Percentiles rank a stretch among this genome's conserved stretches.
Conservation (phyloP, 1,284 basidiomycete genomes). For the Xerocomus nothofagi region DNA sequence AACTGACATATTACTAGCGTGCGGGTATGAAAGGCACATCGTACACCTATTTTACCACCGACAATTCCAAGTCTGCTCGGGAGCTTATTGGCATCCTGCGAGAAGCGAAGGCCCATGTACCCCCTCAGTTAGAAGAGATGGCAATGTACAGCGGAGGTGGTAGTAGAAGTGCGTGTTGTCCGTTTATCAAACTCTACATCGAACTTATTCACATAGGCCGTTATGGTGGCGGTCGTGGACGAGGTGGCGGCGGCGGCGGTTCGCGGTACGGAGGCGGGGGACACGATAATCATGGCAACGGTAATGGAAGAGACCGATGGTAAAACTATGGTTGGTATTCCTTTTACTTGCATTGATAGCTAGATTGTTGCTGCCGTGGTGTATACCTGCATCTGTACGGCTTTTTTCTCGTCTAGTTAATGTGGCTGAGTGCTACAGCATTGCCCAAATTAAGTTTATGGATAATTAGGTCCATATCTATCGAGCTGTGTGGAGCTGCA, state of each 20-base stretch:
- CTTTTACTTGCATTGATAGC: conserved; percentile 13
- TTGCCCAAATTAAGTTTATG: no score
- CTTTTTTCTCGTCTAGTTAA: conserved; percentile 14
- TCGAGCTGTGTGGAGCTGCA: no score
- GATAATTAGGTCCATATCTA: no score
- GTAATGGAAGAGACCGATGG: conserved; percentile 28
- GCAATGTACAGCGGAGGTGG: conserved; percentile 80
- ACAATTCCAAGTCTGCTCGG: conserved; percentile 92
- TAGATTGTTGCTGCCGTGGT: conserved; percentile 26
- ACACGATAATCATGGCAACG: conserved; percentile 22
- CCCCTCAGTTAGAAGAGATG: conserved; percentile 94
- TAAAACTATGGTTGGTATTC: conserved; percentile 8
- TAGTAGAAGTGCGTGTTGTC: conserved; percentile 58
- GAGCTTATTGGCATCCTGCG: conserved; percentile 88
- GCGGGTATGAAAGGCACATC: conserved; percentile 89
- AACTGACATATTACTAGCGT: conserved; percentile 49
- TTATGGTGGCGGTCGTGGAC: conserved; percentile 53
- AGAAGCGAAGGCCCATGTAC: conserved; percentile 88
- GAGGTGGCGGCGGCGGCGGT: conserved; percentile 43
- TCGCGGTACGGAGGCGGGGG: conserved; percentile 25
- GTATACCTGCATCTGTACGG: conserved; percentile 31
- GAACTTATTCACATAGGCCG: conserved; percentile 44
- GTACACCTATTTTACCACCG: conserved; percentile 95
- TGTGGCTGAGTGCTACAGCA: no score
- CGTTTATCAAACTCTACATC: not conserved